Percentiles rank a stretch among this genome's conserved stretches.
These are phyloP conservation scores for Schizochytrium sp. DNA, from an alignment of 108 stramenopile species.

Conservation along the genomic window DNA sequence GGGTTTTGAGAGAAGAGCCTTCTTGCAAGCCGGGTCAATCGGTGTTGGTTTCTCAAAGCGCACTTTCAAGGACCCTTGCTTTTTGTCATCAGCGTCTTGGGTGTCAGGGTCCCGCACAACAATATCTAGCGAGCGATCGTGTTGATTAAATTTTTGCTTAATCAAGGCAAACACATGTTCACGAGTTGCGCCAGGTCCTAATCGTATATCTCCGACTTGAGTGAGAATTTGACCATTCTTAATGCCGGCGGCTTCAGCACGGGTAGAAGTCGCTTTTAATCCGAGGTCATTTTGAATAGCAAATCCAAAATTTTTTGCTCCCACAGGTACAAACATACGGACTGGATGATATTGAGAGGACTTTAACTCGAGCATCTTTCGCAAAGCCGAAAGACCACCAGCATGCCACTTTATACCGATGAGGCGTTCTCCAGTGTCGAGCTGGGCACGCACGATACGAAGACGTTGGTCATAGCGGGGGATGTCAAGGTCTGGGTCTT, in stretches of 20 bases:
- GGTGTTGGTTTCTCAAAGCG: background rate
- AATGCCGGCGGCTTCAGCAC: background rate
- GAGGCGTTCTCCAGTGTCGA: background rate
- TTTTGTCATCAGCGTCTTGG: background rate
- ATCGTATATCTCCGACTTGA: background rate
- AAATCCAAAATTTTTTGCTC: background rate
- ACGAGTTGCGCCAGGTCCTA: constrained; percentile 7
- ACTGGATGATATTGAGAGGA: too few relatives aligned
- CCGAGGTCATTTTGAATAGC: background rate
- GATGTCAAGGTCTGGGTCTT: background rate
- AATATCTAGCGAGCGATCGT: background rate
- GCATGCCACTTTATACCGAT: constrained; percentile 31
- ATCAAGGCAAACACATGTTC: background rate
- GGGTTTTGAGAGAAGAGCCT: background rate
- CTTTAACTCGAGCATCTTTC: constrained; percentile 33
- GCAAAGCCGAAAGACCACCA: background rate
- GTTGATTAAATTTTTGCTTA: background rate
- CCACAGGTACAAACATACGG: background rate
- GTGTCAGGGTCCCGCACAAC: background rate
- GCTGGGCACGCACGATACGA: constrained; percentile 21
- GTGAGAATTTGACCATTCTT: background rate
- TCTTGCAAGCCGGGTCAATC: background rate
- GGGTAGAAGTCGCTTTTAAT: background rate
- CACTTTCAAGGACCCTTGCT: background rate
- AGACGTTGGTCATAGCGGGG: background rate